Base-by-base conservation (phyloP, 352 stramenopile genomes). In the Globisporangium rhizosaccharum region DNA sequence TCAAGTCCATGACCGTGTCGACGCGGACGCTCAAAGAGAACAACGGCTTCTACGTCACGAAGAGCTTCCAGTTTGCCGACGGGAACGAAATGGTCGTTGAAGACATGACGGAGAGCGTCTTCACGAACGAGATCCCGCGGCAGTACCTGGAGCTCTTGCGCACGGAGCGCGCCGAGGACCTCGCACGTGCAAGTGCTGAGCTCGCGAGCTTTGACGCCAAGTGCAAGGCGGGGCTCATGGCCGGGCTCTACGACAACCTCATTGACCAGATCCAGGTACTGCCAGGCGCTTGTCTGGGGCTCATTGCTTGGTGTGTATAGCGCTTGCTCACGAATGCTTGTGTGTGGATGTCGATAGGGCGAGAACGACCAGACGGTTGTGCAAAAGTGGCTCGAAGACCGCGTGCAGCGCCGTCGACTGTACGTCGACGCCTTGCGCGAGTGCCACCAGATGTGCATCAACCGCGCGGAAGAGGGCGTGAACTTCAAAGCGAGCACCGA, bases 401-500 rank as follows among this genome's bases (percentile, higher is more conserved):
- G 85, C 25, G 68, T 87, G 3, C 74, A 79, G 23, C 77, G 85
- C 47, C 82, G 85, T 7, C 73, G 70, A 15, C 69, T 82, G 71
- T 92, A 92, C 51, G 71, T 91, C 28, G 75, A 87, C 10, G 76
- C 75, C 2, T 55, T 94, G 18, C 69, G 73, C 17, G 79, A 94
- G 47, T 92, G 82, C 51, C 77, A 87, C 49, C 73, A 87, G 51
- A 39, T 87, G 39, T 94, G 78, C 51, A 70, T 90, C 25, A 72
- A 78, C 5, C 80, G 85, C 26, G 79, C 80, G 1, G 80, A 82
- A 28, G 74, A 88, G 61, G 80, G 82, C 2, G 47, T 89, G 4
- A 89, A 92, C 51, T 91, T 90, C 62, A 94, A 94, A 64, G 63
- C 81, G 2, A 94, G 84, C 63, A 90, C 80, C 0, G 82, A 92